Percentiles rank a stretch among this genome's conserved stretches.
Conservation (phyloP, 2,329 filamentous ascomycete species). For the Calcarisporium arbuscula region DNA sequence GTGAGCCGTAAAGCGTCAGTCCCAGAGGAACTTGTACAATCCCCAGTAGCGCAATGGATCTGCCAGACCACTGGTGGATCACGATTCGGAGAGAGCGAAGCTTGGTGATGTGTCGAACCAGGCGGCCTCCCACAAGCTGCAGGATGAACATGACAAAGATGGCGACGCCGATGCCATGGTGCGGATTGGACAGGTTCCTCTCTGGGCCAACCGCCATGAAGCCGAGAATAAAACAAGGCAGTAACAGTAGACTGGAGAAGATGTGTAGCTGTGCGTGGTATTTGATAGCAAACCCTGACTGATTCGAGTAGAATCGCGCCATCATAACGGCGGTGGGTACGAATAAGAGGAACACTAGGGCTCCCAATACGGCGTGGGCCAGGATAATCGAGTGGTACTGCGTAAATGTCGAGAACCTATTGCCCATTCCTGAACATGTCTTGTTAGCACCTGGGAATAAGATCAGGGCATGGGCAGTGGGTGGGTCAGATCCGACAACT, state of each 20-base stretch:
- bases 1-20: slow-evolving; percentile 86
- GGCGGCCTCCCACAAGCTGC: slow-evolving; percentile 63
- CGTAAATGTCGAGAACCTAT: slow-evolving; percentile 62
- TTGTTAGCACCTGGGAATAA: slow-evolving; percentile 11
- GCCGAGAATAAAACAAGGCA: slow-evolving; percentile 67
- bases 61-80: slow-evolving; percentile 84
- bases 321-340: slow-evolving; percentile 69
- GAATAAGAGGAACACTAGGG: slow-evolving; percentile 67
- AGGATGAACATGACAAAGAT: slow-evolving; percentile 68
- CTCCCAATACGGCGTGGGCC: slow-evolving; percentile 66
- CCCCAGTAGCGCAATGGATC: slow-evolving; percentile 71
- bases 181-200: slow-evolving; percentile 70
- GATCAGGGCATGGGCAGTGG: slow-evolving; percentile 1
- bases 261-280: slow-evolving; percentile 72
- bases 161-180: slow-evolving; percentile 77
- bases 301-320: slow-evolving; percentile 62
- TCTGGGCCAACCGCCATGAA: slow-evolving; percentile 72
- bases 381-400: slow-evolving; percentile 66
- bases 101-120: slow-evolving; percentile 49
- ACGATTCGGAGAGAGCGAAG: slow-evolving; percentile 47
- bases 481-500: not conserved
- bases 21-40: slow-evolving; percentile 85
- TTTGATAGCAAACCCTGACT: slow-evolving; percentile 54
- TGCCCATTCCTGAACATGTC: slow-evolving; percentile 63
- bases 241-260: slow-evolving; percentile 59